phyloP scores from a whole-genome alignment of 257 asterid species.

The Ocimum tenuiflorum region DNA sequence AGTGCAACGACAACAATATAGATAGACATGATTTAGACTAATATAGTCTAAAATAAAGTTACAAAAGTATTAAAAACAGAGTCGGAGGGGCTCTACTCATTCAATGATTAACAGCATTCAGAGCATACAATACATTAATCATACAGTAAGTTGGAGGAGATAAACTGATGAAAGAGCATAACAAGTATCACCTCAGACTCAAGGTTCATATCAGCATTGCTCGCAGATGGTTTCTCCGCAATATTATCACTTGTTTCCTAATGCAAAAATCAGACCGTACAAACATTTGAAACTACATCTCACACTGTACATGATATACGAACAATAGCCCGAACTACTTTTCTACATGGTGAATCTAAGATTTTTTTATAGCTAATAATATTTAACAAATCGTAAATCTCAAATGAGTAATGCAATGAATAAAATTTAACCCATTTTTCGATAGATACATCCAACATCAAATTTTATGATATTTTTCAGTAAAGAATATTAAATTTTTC shows the following conservation, averaged over 20 bases:
- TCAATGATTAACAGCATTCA: no score
- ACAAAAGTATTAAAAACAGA: neutral
- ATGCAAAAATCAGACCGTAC: neutral
- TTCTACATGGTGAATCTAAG: no score
- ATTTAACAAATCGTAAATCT: no score
- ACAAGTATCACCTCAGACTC: slow-evolving; percentile 23
- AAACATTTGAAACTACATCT: neutral
- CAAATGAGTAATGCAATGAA: neutral
- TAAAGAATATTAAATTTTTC: no score
- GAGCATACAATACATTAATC: no score
- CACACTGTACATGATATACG: no score
- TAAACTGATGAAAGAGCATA: neutral
- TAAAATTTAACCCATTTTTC: no score
- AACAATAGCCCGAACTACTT: no score
- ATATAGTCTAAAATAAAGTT: neutral
- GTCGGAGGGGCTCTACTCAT: no score
- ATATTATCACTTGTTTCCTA: slow-evolving; percentile 29
- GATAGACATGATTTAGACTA: neutral
- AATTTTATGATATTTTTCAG: no score
- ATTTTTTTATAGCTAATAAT: neutral
- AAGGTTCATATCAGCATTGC: slow-evolving; percentile 17
- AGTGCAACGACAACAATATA: neutral
- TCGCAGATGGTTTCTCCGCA: slow-evolving; percentile 31
- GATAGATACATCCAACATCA: no score
- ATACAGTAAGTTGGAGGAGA: no score